phyloP scores from a whole-genome alignment of 805 yeast genomes.

The Myxozyma neglecta region DNA sequence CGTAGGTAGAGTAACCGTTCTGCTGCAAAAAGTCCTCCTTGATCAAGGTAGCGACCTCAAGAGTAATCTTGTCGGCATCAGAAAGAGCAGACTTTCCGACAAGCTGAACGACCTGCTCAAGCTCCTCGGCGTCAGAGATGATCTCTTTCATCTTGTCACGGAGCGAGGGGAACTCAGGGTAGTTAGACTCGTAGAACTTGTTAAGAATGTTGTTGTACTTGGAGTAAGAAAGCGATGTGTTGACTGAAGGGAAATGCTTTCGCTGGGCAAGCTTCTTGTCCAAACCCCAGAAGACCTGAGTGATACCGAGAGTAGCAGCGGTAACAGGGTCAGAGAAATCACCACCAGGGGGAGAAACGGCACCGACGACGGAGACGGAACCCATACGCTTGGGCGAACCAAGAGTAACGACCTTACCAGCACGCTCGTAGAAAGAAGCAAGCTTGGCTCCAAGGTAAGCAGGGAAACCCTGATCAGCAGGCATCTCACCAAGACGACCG shows the following conservation, averaged over 20 bases:
- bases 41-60: constrained; percentile 86
- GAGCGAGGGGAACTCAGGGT: constrained; percentile 86
- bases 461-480: constrained; percentile 99
- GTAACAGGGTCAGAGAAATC: constrained; percentile 99
- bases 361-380: constrained; percentile 99
- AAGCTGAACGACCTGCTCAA: constrained; percentile 98
- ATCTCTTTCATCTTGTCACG: constrained; percentile 94
- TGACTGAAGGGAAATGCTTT: constrained; percentile 98
- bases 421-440: constrained; percentile 99
- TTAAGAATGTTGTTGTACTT: constrained; percentile 87
- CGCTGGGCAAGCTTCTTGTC: constrained; percentile 99
- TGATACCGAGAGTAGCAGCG: constrained; percentile 95
- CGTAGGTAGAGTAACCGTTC: constrained; percentile 97
- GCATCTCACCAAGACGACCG: constrained; percentile 99
- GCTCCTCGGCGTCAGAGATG: constrained; percentile 93
- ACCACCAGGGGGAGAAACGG: constrained; percentile 99
- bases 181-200: constrained; percentile 80
- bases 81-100: constrained; percentile 98
- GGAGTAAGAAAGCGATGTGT: constrained; percentile 94
- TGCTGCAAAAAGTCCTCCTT: constrained; percentile 99
- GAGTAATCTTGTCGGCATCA: constrained; percentile 92
- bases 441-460: constrained; percentile 98
- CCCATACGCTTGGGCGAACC: constrained; percentile 97
- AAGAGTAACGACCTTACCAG: constrained; percentile 91
- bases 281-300: constrained; percentile 99